Base-by-base conservation (phyloP, 2,329 filamentous ascomycete species). In the Neopestalotiopsis sp. region DNA sequence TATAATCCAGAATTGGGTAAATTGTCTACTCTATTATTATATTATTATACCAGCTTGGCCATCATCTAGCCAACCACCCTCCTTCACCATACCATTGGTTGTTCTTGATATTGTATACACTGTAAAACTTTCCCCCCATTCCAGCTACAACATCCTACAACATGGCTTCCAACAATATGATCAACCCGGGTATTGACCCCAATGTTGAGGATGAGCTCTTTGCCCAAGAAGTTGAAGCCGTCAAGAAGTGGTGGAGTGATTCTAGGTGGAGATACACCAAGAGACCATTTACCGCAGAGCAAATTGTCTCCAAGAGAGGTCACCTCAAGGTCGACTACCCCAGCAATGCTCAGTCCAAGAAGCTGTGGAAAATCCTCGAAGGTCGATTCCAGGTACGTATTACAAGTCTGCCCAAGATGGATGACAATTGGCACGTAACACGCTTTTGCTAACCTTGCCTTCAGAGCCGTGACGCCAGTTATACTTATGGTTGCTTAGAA, bases 401-500 rank as follows among this genome's bases (percentile, higher is more conserved):
- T 24, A 24, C 61, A 30, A 61, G 42, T 28, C 24, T 67, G 5
- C 72, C 38, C 70, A 59, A 28, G 20, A 3, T 28, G 7, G 30
- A 49, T 14, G 30, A 3, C 30, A 10, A 20, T 45, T 38, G 6
- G 10, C 34, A 38, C 24, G 24, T 28, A 42, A 24, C 20, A 42
- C 59, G 42, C 40, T 28, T 0, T 13, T 70, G 66, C 69, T 74
- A 12, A 62, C 34, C 5, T 17, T 20, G 13, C 32, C 13, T 20
- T 6, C n/a, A 97, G 93, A 92, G 88, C 78, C 90, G 90, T 76
- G 92, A 96, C 78, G 93, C 93, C 62, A 97, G 94, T 83, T 97
- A 92, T 85, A 99, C 96, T 69, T 99, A 98, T 79, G 96, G 96
- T 77, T 98, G 96, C 84, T 87, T 99, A 73, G 96, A 99, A 79